Percentiles rank a stretch among this genome's conserved stretches.
phyloP scores from a whole-genome alignment of 208 protist species.

The Trypanosoma avium region DNA sequence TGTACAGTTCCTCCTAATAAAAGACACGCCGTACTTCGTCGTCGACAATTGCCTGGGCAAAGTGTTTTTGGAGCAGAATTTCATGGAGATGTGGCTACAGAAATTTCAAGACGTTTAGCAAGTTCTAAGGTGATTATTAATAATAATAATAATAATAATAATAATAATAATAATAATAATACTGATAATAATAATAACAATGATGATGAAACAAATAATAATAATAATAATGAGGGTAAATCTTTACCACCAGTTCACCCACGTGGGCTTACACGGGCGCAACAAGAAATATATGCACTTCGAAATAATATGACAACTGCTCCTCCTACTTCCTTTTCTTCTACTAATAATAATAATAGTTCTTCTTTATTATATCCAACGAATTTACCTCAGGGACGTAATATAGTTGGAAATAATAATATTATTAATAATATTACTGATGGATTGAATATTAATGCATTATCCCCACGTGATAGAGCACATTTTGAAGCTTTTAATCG shows the following conservation, averaged over 20 bases:
- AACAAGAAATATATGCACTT: not conserved
- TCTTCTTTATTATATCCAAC: too few relatives aligned
- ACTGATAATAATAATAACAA: not conserved
- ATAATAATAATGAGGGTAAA: constrained; percentile 2
- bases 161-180: not conserved
- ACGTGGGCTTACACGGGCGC: constrained; percentile 26
- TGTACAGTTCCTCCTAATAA: not conserved
- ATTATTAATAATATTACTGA: too few relatives aligned
- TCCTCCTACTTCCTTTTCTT: constrained; percentile 6
- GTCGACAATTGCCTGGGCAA: not conserved
- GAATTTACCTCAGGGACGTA: too few relatives aligned
- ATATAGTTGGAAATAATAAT: too few relatives aligned
- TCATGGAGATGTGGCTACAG: constrained; percentile 4
- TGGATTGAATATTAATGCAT: too few relatives aligned
- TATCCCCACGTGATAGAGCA: too few relatives aligned
- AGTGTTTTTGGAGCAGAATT: not conserved
- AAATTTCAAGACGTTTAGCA: constrained; percentile 10
- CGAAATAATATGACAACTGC: not conserved
- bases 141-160: not conserved
- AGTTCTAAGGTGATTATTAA: not conserved
- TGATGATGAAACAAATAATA: too few relatives aligned
- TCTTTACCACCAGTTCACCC: constrained; percentile 36
- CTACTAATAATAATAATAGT: too few relatives aligned
- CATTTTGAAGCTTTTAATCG: too few relatives aligned
- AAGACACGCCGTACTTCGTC: constrained; percentile 1